Base-by-base conservation (phyloP, 1,284 basidiomycete genomes). In the Fomitiporia mediterranea region DNA sequence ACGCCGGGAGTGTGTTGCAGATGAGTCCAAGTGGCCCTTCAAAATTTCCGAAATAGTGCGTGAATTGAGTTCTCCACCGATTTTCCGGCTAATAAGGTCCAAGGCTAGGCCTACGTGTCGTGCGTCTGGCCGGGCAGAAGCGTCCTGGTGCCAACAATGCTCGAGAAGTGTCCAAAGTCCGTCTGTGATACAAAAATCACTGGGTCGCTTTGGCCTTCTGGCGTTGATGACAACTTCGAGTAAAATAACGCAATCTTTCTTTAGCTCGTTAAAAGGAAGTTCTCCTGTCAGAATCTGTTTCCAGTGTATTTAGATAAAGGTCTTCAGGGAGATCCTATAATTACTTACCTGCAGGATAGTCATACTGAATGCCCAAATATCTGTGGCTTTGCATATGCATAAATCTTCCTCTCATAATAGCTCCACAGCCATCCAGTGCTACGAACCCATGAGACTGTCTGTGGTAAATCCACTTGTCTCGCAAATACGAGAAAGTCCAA, bases 361-460 rank as follows among this genome's bases (percentile, higher is more conserved):
- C 42, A 46, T 47, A 9, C 17, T 44, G 49, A 55, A 48, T 35
- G 53, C 53, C 43, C 46, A 55, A 34, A 55, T 38, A 55, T 55
- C 53, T 34, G 51, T 19, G 11, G 40, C 40, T 3, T n/a, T n/a
- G n/a, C 17, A 19, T 4, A 21, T 43, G 4, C 40, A 9, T 9
- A 43, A 17, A 9, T 9, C 9, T 21, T 21, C n/a, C 9, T 43
- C 40, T n/a, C 23, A 2, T n/a, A 52, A 27, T 19, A 52, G 3
- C 17, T 52, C 50, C 17, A 42, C 19, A 39, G 50, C 21, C 25
- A 23, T 21, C 50, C 50, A 52, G 3, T 37, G 19, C 13, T 11
- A 8, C 27, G 50, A n/a, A 15, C 50, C 50, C 6, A 8, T 17
- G 3, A 28, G 4, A 21, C 38, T 25, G 4, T 27, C 11, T 8